Evolutionary conservation across 495 filamentous ascomycete genomes (phyloP), one percentile per base, ranked within the genome.

Genomic region (Penicillium nucicola): DNA sequence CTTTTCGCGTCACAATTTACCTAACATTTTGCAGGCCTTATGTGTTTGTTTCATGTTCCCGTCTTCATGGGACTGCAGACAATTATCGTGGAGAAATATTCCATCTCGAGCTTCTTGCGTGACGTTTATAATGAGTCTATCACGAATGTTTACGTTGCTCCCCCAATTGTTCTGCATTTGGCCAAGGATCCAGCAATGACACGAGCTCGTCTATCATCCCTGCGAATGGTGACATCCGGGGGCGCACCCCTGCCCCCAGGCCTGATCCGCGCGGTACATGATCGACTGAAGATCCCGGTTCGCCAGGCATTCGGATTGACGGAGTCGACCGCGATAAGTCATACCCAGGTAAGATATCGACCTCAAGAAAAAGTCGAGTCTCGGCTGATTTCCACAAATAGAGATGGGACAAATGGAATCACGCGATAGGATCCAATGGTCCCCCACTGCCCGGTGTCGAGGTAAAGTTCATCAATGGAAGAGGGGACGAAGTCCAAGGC

Each of bases 241-340:
- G 92, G 88, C 2, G 91, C 91, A 0, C 90, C 92, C 0, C 65
- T 96, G 14, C 87, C 85, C 0, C 65, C 71, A 13, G 89, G 95
- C 35, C 71, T 97, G 1, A 83, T 89, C 2, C 77, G 88, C 31
- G 77, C 82, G 14, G 78, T 89, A 5, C 85, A 87, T 70, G 53
- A 76, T 5, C 75, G 88, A 1, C 68, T 88, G 17, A 76, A 78
- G 14, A 69, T 95, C 17, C 80, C 80, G 35, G 69, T 89, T 1
- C 83, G 80, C 32, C 88, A 92, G 58, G 88, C 82, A 1, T 92
- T 86, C 78, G 88, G 89, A 8, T 83, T 90, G 76, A 89, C 68
- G 60, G 74, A 70, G 32, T 83, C 71, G 88, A 45, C 17, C n/a
- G 10, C 15, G 13, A 13, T 9, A 10, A 3, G 17, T 6, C 42